phyloP scores from a whole-genome alignment of 768 basidiomycete species.

The Lentinula sp. region DNA sequence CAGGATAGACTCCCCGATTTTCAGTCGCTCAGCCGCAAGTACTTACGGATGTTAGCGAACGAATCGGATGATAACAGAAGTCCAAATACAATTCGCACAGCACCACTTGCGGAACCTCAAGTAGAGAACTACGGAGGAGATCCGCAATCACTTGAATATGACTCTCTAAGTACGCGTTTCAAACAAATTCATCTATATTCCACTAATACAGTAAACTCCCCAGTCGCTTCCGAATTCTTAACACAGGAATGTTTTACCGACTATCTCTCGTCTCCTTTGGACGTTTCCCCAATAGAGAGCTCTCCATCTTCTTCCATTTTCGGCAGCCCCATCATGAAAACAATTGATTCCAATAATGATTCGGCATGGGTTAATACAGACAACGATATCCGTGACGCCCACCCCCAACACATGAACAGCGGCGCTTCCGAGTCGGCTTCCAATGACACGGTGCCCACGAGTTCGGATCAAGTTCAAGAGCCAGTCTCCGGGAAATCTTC shows the following conservation, averaged over 20 bases:
- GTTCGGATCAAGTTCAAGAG: neutral
- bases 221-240: neutral
- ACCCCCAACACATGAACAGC: conserved; percentile 20
- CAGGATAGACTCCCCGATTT: conserved; percentile 33
- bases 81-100: conserved; percentile 19
- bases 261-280: neutral
- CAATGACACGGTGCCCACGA: neutral
- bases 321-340: conserved; percentile 9
- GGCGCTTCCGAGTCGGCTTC: conserved; percentile 3
- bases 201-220: neutral
- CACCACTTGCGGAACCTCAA: conserved; percentile 18
- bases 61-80: neutral
- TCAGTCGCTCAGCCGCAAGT: conserved; percentile 48
- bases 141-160: neutral
- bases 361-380: conserved; percentile 36
- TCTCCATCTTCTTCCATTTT: conserved; percentile 25
- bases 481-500: neutral
- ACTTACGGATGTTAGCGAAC: conserved; percentile 61
- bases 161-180: conserved; percentile 11
- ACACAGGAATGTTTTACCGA: neutral
- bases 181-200: neutral
- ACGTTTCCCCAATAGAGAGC: conserved; percentile 7
- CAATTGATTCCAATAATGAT: neutral
- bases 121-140: neutral
- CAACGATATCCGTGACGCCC: conserved; percentile 20